Evolutionary conservation across 371 early-diverging fungal species (phyloP).

Genomic region (Ordospora pajunii): DNA sequence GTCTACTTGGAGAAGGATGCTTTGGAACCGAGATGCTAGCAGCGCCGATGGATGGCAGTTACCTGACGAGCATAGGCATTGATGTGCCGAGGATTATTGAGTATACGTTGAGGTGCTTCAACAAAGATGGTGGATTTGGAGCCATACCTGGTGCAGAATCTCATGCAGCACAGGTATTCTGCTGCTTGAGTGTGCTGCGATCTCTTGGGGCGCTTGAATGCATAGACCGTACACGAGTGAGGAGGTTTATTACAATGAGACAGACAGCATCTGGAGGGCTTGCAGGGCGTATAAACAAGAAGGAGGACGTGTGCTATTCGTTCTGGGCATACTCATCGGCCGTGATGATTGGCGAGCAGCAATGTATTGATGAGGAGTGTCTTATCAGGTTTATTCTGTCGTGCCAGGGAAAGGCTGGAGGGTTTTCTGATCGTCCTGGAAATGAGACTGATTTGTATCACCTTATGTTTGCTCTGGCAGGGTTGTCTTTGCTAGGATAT

Average conservation of each 20-base stretch:
- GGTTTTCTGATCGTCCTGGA: conserved; percentile 83
- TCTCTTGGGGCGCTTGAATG: conserved; percentile 69
- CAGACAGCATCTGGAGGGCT: conserved; percentile 84
- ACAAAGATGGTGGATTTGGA: conserved; percentile 94
- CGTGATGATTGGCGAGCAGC: conserved; percentile 68
- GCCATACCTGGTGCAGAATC: conserved; percentile 79
- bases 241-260: conserved; percentile 81
- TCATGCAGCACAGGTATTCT: conserved; percentile 77
- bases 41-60: neutral
- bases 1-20: conserved; percentile 56
- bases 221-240: conserved; percentile 66
- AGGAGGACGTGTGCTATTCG: conserved; percentile 93
- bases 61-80: conserved; percentile 62
- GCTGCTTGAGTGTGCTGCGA: conserved; percentile 76
- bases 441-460: conserved; percentile 88
- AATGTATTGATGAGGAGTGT: conserved; percentile 74
- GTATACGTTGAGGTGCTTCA: conserved; percentile 71
- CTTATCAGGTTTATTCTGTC: conserved; percentile 70
- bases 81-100: conserved; percentile 67
- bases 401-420: conserved; percentile 75
- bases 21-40: neutral
- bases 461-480: conserved; percentile 82
- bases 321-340: conserved; percentile 92
- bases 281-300: conserved; percentile 87
- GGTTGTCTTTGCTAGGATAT: conserved; percentile 51